phyloP scores from a whole-genome alignment of 495 filamentous ascomycete genomes.

The Staphylotrichum longicolle region DNA sequence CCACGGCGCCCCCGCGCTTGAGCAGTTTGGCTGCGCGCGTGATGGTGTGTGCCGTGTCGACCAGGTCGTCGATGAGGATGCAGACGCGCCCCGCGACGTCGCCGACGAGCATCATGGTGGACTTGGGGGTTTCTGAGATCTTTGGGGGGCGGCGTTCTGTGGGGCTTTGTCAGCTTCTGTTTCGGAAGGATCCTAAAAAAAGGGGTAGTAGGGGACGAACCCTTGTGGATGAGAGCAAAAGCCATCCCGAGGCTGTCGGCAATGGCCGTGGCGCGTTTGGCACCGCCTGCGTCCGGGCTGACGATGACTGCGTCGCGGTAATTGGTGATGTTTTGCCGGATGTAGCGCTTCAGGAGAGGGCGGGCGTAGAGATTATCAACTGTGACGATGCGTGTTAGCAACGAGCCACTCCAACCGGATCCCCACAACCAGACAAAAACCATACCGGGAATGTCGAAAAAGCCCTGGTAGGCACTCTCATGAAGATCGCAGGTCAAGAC shows the following conservation, averaged over 20 bases:
- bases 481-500: constrained; percentile 96
- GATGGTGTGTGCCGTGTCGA: constrained; percentile 94
- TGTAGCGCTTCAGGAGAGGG: constrained; percentile 84
- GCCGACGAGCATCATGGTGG: constrained; percentile 90
- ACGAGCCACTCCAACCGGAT: background rate
- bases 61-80: constrained; percentile 91
- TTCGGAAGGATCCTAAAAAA: background rate
- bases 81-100: constrained; percentile 76
- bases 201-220: constrained; percentile 43
- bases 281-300: constrained; percentile 93
- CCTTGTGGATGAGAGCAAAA: constrained; percentile 98
- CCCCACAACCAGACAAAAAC: background rate
- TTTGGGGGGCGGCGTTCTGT: constrained; percentile 89
- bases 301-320: constrained; percentile 88
- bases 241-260: constrained; percentile 89
- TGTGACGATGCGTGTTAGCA: background rate
- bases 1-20: constrained; percentile 86
- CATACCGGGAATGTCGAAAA: constrained; percentile 81
- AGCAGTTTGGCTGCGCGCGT: constrained; percentile 94
- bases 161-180: background rate
- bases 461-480: constrained; percentile 72
- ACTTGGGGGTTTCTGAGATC: constrained; percentile 77
- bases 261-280: constrained; percentile 95
- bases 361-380: constrained; percentile 95
- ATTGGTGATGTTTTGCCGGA: constrained; percentile 81